Evolutionary conservation across 1,284 basidiomycete species (phyloP).

Genomic region (Erythrobasidium hasegawianum): DNA sequence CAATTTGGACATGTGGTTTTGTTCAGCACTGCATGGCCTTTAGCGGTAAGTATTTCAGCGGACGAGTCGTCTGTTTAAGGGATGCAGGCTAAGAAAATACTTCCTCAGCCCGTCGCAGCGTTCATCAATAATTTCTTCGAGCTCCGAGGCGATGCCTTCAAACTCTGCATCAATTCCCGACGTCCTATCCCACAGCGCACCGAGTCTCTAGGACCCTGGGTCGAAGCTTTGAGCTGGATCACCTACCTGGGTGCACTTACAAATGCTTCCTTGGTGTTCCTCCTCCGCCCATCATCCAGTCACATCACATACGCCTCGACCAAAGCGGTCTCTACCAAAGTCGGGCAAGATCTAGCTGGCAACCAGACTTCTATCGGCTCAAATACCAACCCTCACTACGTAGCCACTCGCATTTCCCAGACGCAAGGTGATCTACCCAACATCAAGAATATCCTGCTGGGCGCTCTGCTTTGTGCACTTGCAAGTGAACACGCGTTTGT

Average conservation of each 20-base stretch:
- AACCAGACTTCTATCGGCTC: slow-evolving; percentile 12
- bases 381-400: slow-evolving; percentile 5
- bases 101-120: slow-evolving; percentile 20
- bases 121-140: slow-evolving; percentile 59
- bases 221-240: slow-evolving; percentile 79
- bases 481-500: slow-evolving; percentile 76
- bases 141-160: slow-evolving; percentile 88
- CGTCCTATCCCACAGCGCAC: slow-evolving; percentile 79
- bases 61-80: not conserved
- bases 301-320: not conserved
- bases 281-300: slow-evolving; percentile 58
- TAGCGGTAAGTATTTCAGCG: slow-evolving; percentile 52
- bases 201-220: slow-evolving; percentile 91
- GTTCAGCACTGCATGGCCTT: slow-evolving; percentile 92
- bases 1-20: slow-evolving; percentile 86
- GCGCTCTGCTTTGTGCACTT: slow-evolving; percentile 69
- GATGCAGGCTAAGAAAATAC: slow-evolving; percentile 53
- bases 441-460: slow-evolving; percentile 52
- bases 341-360: slow-evolving; percentile 2
- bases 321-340: slow-evolving; percentile 1
- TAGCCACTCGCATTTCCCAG: slow-evolving; percentile 10
- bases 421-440: slow-evolving; percentile 9
- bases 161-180: slow-evolving; percentile 79
- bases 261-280: slow-evolving; percentile 78
- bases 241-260: slow-evolving; percentile 80